Evolutionary conservation across 331 rosid species (phyloP).

Genomic region (Stylosanthes scabra): DNA sequence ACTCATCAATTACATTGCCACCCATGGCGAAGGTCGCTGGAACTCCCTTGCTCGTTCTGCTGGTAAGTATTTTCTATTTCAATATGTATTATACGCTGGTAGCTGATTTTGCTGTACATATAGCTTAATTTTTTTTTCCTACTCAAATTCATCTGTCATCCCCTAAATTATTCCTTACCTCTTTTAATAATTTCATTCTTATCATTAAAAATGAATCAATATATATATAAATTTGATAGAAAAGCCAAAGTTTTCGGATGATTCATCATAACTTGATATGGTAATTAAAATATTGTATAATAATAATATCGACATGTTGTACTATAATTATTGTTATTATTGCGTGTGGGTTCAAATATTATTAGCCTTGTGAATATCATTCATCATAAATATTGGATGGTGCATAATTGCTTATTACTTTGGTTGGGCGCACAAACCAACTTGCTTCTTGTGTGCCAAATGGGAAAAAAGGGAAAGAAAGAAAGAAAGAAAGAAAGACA

Average conservation of each 20-base stretch:
- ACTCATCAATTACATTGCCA: conserved; percentile 82
- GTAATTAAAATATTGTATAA: background rate
- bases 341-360: conserved; percentile 12
- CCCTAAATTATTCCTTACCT: no score
- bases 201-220: background rate
- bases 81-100: no score
- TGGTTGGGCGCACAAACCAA: conserved; percentile 25
- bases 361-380: background rate
- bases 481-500: background rate
- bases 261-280: conserved; percentile 5
- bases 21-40: conserved; percentile 94
- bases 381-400: conserved; percentile 28
- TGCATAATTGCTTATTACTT: conserved; percentile 12
- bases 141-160: no score
- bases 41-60: conserved; percentile 84
- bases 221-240: background rate
- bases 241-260: conserved; percentile 27
- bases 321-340: background rate
- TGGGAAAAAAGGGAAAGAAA: background rate
- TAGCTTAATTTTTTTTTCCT: no score
- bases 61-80: conserved; percentile 41
- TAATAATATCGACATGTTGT: background rate
- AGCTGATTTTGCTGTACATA: no score
- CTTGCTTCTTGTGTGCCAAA: no score
- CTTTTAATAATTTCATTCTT: no score